phyloP scores from a whole-genome alignment of 495 filamentous ascomycete genomes.

The Mytilinidion resinicola region DNA sequence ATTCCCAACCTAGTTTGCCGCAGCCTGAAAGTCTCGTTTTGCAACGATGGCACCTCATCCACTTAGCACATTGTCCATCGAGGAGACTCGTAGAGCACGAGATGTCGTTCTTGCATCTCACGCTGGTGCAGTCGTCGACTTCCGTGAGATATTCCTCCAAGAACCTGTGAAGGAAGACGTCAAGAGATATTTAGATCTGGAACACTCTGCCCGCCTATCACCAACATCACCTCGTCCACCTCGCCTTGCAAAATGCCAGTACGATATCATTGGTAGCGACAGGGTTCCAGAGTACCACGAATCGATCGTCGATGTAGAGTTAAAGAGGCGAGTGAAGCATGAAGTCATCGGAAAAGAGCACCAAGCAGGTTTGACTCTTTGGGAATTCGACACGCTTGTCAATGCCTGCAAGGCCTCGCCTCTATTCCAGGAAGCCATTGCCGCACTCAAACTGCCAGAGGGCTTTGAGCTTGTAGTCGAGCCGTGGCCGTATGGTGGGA shows the following conservation, averaged over 20 bases:
- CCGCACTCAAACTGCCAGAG: conserved; percentile 56
- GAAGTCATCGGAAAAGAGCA: conserved; percentile 51
- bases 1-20: too few species aligned
- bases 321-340: conserved; percentile 44
- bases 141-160: conserved; percentile 49
- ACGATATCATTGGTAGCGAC: conserved; percentile 57
- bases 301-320: conserved; percentile 54
- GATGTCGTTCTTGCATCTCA: conserved; percentile 43
- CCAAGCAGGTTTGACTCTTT: conserved; percentile 58
- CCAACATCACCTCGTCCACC: conserved; percentile 47
- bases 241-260: conserved; percentile 57
- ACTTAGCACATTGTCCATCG: conserved; percentile 42
- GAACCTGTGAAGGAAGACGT: conserved; percentile 48
- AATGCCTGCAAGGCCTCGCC: conserved; percentile 54
- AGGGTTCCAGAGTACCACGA: conserved; percentile 55
- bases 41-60: conserved; percentile 38
- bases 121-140: conserved; percentile 43
- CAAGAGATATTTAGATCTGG: conserved; percentile 44
- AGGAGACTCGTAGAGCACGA: conserved; percentile 44
- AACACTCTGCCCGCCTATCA: conserved; percentile 45
- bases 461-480: conserved; percentile 61
- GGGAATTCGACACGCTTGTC: conserved; percentile 58
- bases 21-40: neutral
- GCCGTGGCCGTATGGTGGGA: conserved; percentile 65
- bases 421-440: conserved; percentile 54